Percentiles rank a stretch among this genome's conserved stretches.
These are phyloP conservation scores for Umbellularia californica DNA, from an alignment of 164 flowering plant genomes.

Conservation along the genomic window DNA sequence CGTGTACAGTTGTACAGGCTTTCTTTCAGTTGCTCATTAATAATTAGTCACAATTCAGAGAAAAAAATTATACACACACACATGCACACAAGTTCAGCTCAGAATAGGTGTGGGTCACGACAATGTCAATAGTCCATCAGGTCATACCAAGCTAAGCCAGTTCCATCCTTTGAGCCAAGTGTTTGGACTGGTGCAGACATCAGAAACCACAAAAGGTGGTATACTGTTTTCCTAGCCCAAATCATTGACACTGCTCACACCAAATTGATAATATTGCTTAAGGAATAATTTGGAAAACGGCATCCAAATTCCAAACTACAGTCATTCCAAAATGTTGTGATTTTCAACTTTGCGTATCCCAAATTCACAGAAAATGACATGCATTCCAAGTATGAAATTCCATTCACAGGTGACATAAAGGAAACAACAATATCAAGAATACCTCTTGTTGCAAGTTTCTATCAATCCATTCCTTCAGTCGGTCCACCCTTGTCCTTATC, in stretches of 20 bases:
- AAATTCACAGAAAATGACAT: neutral
- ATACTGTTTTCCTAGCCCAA: neutral
- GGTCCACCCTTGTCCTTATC: conserved; percentile 67
- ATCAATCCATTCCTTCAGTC: conserved; percentile 70
- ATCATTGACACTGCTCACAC: neutral
- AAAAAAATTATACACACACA: too few species aligned
- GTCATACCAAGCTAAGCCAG: too few species aligned
- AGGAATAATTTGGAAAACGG: neutral
- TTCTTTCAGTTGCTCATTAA: too few species aligned
- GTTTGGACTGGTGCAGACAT: neutral
- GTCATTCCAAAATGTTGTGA: neutral
- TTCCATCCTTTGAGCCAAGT: neutral
- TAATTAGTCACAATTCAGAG: too few species aligned
- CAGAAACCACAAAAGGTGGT: neutral
- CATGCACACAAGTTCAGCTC: too few species aligned
- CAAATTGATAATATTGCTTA: neutral
- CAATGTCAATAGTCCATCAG: too few species aligned
- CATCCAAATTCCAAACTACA: neutral
- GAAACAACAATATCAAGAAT: conserved; percentile 4
- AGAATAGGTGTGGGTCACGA: too few species aligned
- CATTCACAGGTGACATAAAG: neutral
- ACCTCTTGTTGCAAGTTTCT: conserved; percentile 87
- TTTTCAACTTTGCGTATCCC: neutral
- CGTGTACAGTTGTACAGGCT: too few species aligned
- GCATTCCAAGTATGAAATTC: neutral